Evolutionary conservation across 805 yeast genomes (phyloP).

Genomic region (Alloascoidea africana): DNA sequence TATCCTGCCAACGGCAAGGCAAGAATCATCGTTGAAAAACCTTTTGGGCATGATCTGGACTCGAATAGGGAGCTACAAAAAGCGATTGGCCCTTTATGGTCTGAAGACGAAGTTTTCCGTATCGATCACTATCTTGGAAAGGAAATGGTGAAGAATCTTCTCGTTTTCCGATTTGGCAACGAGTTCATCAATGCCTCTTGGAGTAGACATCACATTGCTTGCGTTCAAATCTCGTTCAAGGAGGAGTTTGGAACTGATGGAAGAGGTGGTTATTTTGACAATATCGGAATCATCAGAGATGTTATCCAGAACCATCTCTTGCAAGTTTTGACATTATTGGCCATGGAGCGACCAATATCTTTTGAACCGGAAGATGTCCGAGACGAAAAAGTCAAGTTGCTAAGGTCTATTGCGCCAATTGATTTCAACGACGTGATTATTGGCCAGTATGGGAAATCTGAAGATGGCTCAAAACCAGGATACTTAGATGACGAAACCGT

Average conservation of each 20-base stretch:
- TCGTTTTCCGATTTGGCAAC: conserved; percentile 84
- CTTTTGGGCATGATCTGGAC: conserved; percentile 86
- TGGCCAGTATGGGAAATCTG: conserved; percentile 80
- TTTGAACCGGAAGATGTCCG: conserved; percentile 86
- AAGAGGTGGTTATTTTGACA: conserved; percentile 95
- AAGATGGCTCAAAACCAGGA: conserved; percentile 81
- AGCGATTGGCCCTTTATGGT: conserved; percentile 70
- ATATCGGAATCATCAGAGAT: conserved; percentile 90
- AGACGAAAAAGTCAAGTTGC: conserved; percentile 90
- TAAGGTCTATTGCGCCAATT: conserved; percentile 65
- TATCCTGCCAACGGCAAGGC: conserved; percentile 57
- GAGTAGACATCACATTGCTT: conserved; percentile 65
- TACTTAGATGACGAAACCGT: conserved; percentile 91
- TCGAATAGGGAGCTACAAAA: conserved; percentile 65
- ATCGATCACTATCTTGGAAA: conserved; percentile 97
- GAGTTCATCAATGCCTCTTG: conserved; percentile 78
- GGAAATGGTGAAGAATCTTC: conserved; percentile 91
- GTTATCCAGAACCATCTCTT: conserved; percentile 96
- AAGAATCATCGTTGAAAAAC: conserved; percentile 88
- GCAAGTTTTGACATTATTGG: conserved; percentile 79
- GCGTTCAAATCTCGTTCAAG: conserved; percentile 83
- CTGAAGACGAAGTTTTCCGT: conserved; percentile 85
- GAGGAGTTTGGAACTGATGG: conserved; percentile 99
- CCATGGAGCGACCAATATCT: conserved; percentile 94
- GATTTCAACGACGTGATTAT: conserved; percentile 50